A percentile compares a stretch with the other conserved stretches of the same genome.
These are phyloP conservation scores for Aurinia saxatilis DNA, from an alignment of 345 rosid species.

Conservation along the genomic window DNA sequence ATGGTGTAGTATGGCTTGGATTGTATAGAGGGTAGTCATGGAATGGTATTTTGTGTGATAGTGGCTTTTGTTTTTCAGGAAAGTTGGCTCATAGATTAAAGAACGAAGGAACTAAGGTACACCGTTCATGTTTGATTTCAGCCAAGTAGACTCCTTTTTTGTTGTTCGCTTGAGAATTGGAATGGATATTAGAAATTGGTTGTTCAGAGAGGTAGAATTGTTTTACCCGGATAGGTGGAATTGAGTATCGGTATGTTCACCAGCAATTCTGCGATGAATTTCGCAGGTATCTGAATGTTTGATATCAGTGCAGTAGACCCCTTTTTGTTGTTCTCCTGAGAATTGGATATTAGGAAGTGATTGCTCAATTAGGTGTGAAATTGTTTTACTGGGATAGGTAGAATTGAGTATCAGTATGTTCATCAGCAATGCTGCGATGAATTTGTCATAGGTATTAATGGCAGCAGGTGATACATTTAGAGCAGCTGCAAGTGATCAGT, in stretches of 20 bases:
- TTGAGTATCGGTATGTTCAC: too few species aligned
- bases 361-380: too few species aligned
- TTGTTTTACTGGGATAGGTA: too few species aligned
- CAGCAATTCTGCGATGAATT: too few species aligned
- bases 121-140: not conserved
- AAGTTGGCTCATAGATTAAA: slow-evolving; percentile 86
- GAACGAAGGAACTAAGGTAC: slow-evolving; percentile 81
- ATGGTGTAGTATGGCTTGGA: not conserved
- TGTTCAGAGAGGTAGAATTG: too few species aligned
- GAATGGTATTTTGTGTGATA: not conserved
- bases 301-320: not conserved
- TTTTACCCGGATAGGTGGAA: too few species aligned
- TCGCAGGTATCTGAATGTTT: too few species aligned
- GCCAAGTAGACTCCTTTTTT: not conserved
- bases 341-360: not conserved
- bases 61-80: slow-evolving; percentile 45
- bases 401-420: slow-evolving; percentile 23
- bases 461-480: slow-evolving; percentile 99
- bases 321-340: not conserved
- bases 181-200: too few species aligned
- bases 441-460: slow-evolving; percentile 61
- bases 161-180: too few species aligned
- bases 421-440: slow-evolving; percentile 22
- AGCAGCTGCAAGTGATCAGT: slow-evolving; percentile 96
- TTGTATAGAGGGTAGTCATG: not conserved